Conservation (phyloP, 2,329 filamentous ascomycete species). For the Stromatinia cepivora region DNA sequence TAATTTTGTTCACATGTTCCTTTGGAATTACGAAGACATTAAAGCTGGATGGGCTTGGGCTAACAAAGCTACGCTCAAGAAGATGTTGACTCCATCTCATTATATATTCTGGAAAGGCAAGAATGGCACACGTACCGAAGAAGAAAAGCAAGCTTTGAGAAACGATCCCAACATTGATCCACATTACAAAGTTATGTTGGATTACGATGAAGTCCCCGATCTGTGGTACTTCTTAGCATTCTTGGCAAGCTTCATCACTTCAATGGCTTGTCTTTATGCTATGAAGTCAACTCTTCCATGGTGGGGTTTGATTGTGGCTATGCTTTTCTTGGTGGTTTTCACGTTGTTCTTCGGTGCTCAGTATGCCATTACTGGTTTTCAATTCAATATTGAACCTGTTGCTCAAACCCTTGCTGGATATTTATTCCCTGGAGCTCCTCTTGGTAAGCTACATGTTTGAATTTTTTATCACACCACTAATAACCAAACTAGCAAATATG, state of each 20-base stretch:
- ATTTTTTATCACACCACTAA: not conserved
- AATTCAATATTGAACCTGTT: slow-evolving; percentile 49
- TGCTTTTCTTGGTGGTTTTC: slow-evolving; percentile 39
- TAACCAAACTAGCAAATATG: slow-evolving; percentile 54
- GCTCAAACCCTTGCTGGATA: slow-evolving; percentile 51
- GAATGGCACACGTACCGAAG: slow-evolving; percentile 23
- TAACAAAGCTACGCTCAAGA: slow-evolving; percentile 32
- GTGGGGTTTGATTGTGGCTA: slow-evolving; percentile 38
- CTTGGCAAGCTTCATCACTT: slow-evolving; percentile 49
- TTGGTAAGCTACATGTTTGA: slow-evolving; percentile 40
- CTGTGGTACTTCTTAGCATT: slow-evolving; percentile 57
- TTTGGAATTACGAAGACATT: slow-evolving; percentile 46
- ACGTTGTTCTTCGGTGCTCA: slow-evolving; percentile 38
- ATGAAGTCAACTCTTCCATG: slow-evolving; percentile 54
- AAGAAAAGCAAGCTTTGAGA: slow-evolving; percentile 27
- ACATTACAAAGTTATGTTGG: slow-evolving; percentile 47
- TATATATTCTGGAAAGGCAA: slow-evolving; percentile 34
- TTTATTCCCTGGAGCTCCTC: slow-evolving; percentile 55
- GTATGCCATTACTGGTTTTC: slow-evolving; percentile 50
- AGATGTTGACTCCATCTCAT: slow-evolving; percentile 29
- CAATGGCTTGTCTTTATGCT: slow-evolving; percentile 46
- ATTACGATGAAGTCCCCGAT: slow-evolving; percentile 55
- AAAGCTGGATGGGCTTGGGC: slow-evolving; percentile 40
- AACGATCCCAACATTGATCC: slow-evolving; percentile 41
- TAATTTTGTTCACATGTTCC: slow-evolving; percentile 47